Evolutionary conservation across 306 rosid genomes (phyloP), one percentile per base, ranked within the genome.

Genomic region (Astragalus glycyphyllos): DNA sequence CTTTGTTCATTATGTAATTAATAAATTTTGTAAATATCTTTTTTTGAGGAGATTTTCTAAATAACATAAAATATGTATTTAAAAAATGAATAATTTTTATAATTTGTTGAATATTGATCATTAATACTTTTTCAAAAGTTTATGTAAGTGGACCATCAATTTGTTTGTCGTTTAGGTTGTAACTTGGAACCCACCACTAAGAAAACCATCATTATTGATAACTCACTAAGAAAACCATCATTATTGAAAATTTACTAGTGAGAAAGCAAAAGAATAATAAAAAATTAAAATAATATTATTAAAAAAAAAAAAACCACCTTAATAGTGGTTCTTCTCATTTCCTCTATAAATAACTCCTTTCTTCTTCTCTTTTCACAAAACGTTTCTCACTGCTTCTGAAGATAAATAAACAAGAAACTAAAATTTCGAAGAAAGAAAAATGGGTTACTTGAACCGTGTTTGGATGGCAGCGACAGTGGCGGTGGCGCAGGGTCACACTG

Each of bases 381-480:
- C 68, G 31, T 20, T 32, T 16, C 16, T 4, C 8, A 5, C 6
- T 7, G 6, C 2, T 38, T 4, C 6, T 41, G 11, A 23, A 4
- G 12, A 3, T 0, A 55, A 26, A 0, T 2, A 0, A 20, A 20
- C 23, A 20, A 20, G 23, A 1, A 0, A 7, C 45, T 34, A 23
- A 45, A 12, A 8, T 3, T 11, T 11, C 13, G 12, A 5, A 8
- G 4, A 38, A 41, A 8, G 1, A 4, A 37, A 3, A n/a, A 90
- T 88, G 97, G 84, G 86, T 78, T 84, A 80, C 58, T 45, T 94
- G 23, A 78, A 74, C 83, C 59, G 89, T 50, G 80, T 86, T 12
- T 85, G 92, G 85, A 80, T 89, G 88, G 96, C 91, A 42, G 89
- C 90, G 11, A 87, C 92, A 44, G 94, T 90, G 69, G 94, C 87